Evolutionary conservation across 352 stramenopile genomes (phyloP), one percentile per base, ranked within the genome.

Genomic region (Elongisporangium anandrum): DNA sequence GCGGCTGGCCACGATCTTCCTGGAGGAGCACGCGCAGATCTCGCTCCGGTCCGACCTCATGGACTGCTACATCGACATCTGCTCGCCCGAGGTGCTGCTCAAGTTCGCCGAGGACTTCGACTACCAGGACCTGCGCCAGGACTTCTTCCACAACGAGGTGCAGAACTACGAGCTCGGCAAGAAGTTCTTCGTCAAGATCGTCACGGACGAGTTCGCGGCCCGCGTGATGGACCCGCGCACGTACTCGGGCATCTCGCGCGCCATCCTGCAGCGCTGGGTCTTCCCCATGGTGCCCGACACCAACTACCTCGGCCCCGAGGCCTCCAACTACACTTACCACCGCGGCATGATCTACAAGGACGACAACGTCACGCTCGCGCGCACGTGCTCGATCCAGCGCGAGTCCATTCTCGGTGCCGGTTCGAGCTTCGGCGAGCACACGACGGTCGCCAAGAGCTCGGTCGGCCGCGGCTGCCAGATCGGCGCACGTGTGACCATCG

Each of bases 91-190:
- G 64, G 95, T 99, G 48, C 73, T 99, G 51, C 85, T 98, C 23
- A 94, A 98, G 67, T 98, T 99, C 57, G 87, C 84, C 21, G 97
- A 99, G 66, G 97, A 99, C 69, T 99, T 99, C 72, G 97, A 99
- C 70, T 99, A 99, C 66, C 84, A 98, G 57, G 88, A 99, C 53
- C 80, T 99, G 61, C 75, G 96, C 21, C 66, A 72, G 1, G 90
- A 99, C 66, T 99, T 99, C 75, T 81, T 99, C 54, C 80, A 92
- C 48, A 98, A 99, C 64, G 97, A 97, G 63, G 97, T 98, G 48
- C 92, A 97, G 38, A 99, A 99, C 79, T 96, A 98, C 69, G 97
- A 99, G 60, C 77, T 99, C 48, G 96, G 98, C 64, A 98, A 98
- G 55, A 95, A 97, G 52, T 98, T 99, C 56, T 98, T 97, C 57